Conservation (phyloP, 202 grass and related monocot genomes). For the Carex arenaria region DNA sequence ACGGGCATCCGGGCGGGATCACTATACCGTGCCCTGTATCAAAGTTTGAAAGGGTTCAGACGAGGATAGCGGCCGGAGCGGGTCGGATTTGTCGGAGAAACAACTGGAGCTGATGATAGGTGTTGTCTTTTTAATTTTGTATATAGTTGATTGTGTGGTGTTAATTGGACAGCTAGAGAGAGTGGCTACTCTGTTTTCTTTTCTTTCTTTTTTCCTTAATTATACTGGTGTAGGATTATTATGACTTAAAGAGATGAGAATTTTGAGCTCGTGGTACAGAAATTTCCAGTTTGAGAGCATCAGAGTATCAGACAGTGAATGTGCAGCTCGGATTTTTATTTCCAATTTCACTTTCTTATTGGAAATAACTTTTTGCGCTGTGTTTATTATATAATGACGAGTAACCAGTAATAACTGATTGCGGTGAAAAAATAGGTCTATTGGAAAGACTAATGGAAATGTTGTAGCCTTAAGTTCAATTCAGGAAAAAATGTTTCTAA, state of each 20-base stretch:
- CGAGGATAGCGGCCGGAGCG: constrained; percentile 34
- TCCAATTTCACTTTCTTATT: background rate
- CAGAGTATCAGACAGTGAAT: background rate
- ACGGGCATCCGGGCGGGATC: constrained; percentile 87
- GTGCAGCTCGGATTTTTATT: background rate
- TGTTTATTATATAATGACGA: background rate
- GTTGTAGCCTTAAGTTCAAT: background rate
- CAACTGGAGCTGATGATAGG: constrained; percentile 32
- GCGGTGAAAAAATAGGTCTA: background rate
- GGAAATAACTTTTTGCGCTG: background rate
- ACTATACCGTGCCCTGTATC: constrained; percentile 81
- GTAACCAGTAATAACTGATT: background rate
- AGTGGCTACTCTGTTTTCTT: constrained; percentile 11
- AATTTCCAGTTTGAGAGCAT: background rate
- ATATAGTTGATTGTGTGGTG: constrained; percentile 36
- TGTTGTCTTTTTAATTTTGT: constrained; percentile 28
- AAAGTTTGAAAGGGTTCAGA: constrained; percentile 56
- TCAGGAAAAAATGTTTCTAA: background rate
- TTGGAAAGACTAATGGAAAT: background rate
- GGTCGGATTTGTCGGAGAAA: constrained; percentile 33
- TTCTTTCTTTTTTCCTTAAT: constrained; percentile 21
- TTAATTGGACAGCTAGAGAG: background rate
- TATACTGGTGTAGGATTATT: background rate
- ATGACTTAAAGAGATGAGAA: background rate
- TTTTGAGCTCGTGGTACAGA: background rate